Evolutionary conservation across 768 basidiomycete genomes (phyloP).

Genomic region (Sarcodon sp.): DNA sequence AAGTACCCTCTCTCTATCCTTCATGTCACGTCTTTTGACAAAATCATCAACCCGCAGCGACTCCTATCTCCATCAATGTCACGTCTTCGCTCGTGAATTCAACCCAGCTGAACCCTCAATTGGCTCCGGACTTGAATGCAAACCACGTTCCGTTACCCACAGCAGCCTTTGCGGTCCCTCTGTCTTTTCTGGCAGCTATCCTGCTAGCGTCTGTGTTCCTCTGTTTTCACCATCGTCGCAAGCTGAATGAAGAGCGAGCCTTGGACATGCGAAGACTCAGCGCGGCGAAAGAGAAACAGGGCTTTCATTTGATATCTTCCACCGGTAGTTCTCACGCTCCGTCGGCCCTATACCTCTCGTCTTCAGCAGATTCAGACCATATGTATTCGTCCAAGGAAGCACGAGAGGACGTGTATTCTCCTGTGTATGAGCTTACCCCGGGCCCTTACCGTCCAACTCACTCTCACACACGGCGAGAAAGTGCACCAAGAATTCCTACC

Average conservation of each 20-base stretch:
- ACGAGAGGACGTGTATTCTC: neutral
- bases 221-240: conserved; percentile 13
- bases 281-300: neutral
- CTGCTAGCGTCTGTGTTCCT: conserved; percentile 14
- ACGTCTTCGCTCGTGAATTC: neutral
- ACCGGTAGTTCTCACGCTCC: neutral
- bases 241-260: conserved; percentile 12
- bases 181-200: conserved; percentile 17
- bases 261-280: conserved; percentile 1
- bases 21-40: neutral
- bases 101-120: neutral
- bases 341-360: neutral
- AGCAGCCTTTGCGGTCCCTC: conserved; percentile 21
- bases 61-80: neutral
- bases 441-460: neutral
- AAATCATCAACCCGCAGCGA: conserved; percentile 1
- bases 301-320: neutral
- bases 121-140: conserved; percentile 9
- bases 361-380: neutral
- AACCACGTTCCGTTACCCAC: conserved; percentile 12
- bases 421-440: neutral
- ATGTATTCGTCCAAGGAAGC: neutral
- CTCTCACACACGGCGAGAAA: neutral
- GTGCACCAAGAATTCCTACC: neutral
- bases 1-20: conserved; percentile 3